A percentile compares a stretch with the other conserved stretches of the same genome.
Conservation (phyloP, 2,329 filamentous ascomycete species). For the Fusarium brachygibbosum region DNA sequence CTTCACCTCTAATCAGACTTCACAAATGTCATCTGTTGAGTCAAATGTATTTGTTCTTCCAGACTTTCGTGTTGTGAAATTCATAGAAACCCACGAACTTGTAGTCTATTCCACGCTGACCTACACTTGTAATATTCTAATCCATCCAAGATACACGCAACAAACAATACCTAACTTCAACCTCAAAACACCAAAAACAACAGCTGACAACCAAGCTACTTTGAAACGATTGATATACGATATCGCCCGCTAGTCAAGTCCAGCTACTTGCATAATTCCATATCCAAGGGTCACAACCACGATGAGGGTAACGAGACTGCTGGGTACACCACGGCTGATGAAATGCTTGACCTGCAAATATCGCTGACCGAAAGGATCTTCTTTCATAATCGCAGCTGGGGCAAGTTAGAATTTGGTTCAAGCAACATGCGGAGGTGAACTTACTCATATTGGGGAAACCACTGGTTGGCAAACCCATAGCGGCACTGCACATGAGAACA, state of each 20-base stretch:
- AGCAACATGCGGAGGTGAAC: conserved; percentile 56
- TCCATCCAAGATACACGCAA: conserved; percentile 5
- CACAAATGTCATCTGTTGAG: background rate
- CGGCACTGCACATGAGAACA: conserved; percentile 97
- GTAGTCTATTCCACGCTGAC: conserved; percentile 27
- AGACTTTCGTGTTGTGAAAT: background rate
- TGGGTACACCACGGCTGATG: conserved; percentile 90
- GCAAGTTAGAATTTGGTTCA: conserved; percentile 40
- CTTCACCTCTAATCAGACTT: background rate
- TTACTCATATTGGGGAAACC: conserved; percentile 99
- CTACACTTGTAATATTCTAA: conserved; percentile 30
- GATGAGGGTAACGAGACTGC: conserved; percentile 82
- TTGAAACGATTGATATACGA: background rate
- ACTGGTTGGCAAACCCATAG: conserved; percentile 93
- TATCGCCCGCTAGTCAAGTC: conserved; percentile 61
- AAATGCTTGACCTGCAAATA: conserved; percentile 96
- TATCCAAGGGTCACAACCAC: conserved; percentile 93
- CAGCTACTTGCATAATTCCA: conserved; percentile 84
- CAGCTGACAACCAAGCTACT: background rate
- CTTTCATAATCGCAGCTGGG: conserved; percentile 97
- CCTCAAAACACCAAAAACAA: conserved; percentile 3
- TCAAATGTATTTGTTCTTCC: background rate
- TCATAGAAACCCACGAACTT: background rate
- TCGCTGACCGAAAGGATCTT: conserved; percentile 91
- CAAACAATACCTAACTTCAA: conserved; percentile 11